A percentile compares a stretch with the other conserved stretches of the same genome.
These are phyloP conservation scores for Cytidiella melzeri DNA, from an alignment of 768 basidiomycete species.

Conservation along the genomic window DNA sequence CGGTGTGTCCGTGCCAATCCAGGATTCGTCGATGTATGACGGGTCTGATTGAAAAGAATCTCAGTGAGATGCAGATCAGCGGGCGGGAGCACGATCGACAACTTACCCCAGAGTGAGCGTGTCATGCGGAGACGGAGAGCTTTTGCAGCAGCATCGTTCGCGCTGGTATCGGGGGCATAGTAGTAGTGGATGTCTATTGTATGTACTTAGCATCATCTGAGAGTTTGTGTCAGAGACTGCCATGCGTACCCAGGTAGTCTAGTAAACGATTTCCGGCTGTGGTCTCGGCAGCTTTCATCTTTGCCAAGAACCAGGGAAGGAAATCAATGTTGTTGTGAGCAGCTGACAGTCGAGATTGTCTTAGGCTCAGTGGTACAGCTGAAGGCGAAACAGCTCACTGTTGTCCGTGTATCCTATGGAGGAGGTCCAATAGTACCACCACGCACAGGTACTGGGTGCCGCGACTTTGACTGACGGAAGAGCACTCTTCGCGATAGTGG, in stretches of 20 bases:
- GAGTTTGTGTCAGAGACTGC: too few species aligned
- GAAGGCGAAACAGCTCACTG: too few species aligned
- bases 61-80: too few species aligned
- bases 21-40: conserved; percentile 49
- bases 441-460: conserved; percentile 35
- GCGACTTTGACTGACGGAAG: conserved; percentile 39
- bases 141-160: conserved; percentile 45
- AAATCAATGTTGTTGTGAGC: conserved; percentile 50
- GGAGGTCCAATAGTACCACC: conserved; percentile 27
- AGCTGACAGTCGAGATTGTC: conserved; percentile 38
- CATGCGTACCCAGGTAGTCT: too few species aligned
- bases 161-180: conserved; percentile 45
- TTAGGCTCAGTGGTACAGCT: too few species aligned
- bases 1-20: conserved; percentile 38
- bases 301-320: conserved; percentile 47
- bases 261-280: conserved; percentile 36
- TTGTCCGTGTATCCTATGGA: too few species aligned
- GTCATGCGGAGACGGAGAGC: conserved; percentile 44
- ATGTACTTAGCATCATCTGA: too few species aligned
- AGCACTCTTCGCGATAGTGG: conserved; percentile 37
- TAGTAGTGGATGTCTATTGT: conserved; percentile 57
- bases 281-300: conserved; percentile 38
- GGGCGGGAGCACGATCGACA: neutral
- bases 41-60: conserved; percentile 29
- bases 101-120: conserved; percentile 42